Conservation (phyloP, 2,329 filamentous ascomycete species). For the Aquanectria penicillioides region DNA sequence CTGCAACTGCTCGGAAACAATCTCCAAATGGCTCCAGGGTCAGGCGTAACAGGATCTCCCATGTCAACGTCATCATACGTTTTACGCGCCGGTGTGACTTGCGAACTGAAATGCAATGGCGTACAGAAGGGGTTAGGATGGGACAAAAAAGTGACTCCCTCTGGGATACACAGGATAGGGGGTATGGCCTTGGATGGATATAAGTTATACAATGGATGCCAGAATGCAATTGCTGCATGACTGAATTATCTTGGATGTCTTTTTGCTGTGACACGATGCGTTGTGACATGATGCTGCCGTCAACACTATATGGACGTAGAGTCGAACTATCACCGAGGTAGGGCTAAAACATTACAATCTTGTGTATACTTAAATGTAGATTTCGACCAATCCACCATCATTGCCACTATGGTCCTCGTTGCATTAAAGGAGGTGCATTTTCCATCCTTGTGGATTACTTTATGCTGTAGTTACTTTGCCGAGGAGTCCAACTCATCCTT, state of each 20-base stretch:
- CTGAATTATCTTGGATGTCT: conserved; percentile 22
- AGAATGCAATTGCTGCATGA: conserved; percentile 42
- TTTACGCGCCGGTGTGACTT: conserved; percentile 17
- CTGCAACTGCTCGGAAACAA: conserved; percentile 16
- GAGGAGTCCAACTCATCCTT: too few species aligned
- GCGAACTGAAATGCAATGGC: conserved; percentile 11
- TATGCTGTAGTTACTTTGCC: too few species aligned
- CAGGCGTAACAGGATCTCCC: conserved; percentile 1
- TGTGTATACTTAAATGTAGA: too few species aligned
- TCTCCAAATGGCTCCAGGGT: conserved; percentile 12
- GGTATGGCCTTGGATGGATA: conserved; percentile 34
- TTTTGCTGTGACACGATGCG: neutral
- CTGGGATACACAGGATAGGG: conserved; percentile 34
- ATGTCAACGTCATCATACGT: conserved; percentile 13
- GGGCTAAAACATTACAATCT: too few species aligned
- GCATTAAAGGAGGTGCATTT: too few species aligned
- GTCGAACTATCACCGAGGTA: too few species aligned
- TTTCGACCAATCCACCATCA: too few species aligned
- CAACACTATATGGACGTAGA: neutral
- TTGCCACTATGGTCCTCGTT: too few species aligned
- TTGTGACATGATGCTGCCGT: neutral
- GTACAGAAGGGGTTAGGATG: conserved; percentile 21
- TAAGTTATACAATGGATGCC: conserved; percentile 40
- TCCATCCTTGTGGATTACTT: too few species aligned
- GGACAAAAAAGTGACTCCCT: conserved; percentile 36